phyloP scores from a whole-genome alignment of 371 early-diverging fungal genomes.

The Synchytrium microbalum region DNA sequence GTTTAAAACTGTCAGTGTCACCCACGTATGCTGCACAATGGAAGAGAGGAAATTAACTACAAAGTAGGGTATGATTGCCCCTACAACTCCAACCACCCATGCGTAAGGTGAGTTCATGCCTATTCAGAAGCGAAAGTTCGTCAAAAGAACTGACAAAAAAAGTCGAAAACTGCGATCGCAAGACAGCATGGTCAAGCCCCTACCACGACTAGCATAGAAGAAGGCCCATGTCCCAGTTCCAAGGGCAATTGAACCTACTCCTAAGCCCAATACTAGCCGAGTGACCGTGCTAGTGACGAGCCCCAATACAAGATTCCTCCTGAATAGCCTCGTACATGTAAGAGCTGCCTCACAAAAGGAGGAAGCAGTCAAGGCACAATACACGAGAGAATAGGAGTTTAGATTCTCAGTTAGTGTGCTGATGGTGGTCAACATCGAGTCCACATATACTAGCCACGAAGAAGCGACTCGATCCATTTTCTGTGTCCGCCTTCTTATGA shows the following conservation, averaged over 20 bases:
- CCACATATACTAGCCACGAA: neutral
- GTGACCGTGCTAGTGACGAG: slow-evolving; percentile 34
- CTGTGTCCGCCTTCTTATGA: slow-evolving; percentile 28
- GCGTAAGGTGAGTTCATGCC: slow-evolving; percentile 58
- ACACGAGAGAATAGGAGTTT: slow-evolving; percentile 61
- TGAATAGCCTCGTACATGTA: slow-evolving; percentile 60
- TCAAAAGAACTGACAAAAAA: too few relatives aligned
- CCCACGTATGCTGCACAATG: slow-evolving; percentile 71
- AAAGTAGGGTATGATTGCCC: slow-evolving; percentile 56
- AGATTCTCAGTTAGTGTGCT: slow-evolving; percentile 43
- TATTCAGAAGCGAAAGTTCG: too few relatives aligned
- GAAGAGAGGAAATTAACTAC: slow-evolving; percentile 59
- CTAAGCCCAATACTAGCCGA: slow-evolving; percentile 7
- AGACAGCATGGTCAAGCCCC: too few relatives aligned
- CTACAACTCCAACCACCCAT: slow-evolving; percentile 56
- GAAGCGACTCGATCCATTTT: slow-evolving; percentile 1
- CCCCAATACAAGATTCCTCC: slow-evolving; percentile 61
- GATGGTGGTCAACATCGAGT: slow-evolving; percentile 15
- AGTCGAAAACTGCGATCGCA: too few relatives aligned
- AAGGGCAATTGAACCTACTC: slow-evolving; percentile 18
- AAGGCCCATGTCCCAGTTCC: slow-evolving; percentile 55
- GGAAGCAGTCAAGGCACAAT: slow-evolving; percentile 64
- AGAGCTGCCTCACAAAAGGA: slow-evolving; percentile 50
- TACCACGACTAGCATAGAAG: slow-evolving; percentile 57
- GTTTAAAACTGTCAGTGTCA: slow-evolving; percentile 8